Conservation (phyloP, 352 stramenopile genomes). For the Pythium apleroticum region DNA sequence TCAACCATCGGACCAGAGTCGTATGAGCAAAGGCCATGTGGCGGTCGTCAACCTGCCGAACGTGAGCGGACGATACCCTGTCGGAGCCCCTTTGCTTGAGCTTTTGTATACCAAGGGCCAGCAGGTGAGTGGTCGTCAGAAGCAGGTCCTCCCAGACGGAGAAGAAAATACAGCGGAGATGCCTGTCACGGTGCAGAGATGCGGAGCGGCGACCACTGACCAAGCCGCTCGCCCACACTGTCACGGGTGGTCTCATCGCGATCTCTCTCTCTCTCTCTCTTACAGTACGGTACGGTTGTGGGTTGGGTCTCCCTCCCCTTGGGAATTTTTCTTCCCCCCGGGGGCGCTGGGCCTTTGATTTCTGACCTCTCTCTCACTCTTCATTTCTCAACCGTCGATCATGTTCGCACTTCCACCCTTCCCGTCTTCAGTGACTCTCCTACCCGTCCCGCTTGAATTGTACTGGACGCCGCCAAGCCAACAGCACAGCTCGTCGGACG, state of each 20-base stretch:
- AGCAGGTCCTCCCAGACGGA: neutral
- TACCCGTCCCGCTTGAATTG: neutral
- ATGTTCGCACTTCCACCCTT: neutral
- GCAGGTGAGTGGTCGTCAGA: neutral
- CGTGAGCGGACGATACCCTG: neutral
- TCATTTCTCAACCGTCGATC: neutral
- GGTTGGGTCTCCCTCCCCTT: neutral
- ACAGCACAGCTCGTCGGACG: neutral
- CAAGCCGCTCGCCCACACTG: neutral
- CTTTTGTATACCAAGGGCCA: neutral
- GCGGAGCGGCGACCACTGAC: neutral
- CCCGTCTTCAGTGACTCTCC: neutral
- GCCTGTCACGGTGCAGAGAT: neutral
- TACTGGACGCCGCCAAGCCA: neutral
- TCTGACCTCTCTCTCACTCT: neutral
- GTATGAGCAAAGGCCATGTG: neutral
- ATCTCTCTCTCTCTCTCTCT: too few relatives aligned
- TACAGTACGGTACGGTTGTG: neutral
- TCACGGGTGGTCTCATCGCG: neutral
- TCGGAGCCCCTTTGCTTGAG: neutral
- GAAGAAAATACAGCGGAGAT: neutral
- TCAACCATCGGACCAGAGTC: neutral
- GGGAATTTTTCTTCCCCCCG: neutral
- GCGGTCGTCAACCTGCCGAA: neutral
- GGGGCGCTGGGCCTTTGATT: neutral